Evolutionary conservation across 352 stramenopile species (phyloP).

Genomic region (Phytophthora colocasiae): DNA sequence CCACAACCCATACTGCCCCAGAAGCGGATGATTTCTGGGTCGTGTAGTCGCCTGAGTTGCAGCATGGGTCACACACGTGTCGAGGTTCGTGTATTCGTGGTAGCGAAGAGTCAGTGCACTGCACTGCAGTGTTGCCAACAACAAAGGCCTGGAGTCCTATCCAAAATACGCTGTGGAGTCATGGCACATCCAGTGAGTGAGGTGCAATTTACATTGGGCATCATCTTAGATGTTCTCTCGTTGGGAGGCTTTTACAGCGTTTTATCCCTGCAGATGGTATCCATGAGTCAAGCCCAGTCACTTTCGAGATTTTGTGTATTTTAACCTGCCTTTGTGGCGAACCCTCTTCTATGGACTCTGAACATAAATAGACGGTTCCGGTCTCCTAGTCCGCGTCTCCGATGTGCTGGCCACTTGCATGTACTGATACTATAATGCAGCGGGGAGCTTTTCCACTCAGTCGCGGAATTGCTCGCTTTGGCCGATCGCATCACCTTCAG

Average conservation of each 20-base stretch:
- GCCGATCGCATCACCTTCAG: constrained; percentile 22
- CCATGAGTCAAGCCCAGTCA: constrained; percentile 20
- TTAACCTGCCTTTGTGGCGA: constrained; percentile 2
- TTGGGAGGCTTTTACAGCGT: background rate
- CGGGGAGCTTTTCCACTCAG: constrained; percentile 6
- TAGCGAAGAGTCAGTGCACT: constrained; percentile 19
- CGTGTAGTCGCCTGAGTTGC: constrained; percentile 16
- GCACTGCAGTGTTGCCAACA: background rate
- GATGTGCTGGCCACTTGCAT: constrained; percentile 14
- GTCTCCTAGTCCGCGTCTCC: constrained; percentile 4
- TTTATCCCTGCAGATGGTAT: constrained; percentile 13
- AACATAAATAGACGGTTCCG: constrained; percentile 18
- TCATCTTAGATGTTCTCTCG: background rate
- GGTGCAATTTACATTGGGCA: background rate
- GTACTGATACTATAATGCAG: background rate
- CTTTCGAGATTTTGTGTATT: constrained; percentile 17
- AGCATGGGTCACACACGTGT: constrained; percentile 9
- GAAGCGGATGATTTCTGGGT: constrained; percentile 42
- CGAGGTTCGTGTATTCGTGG: constrained; percentile 8
- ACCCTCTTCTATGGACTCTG: constrained; percentile 18
- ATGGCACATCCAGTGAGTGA: no score
- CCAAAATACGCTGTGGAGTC: background rate
- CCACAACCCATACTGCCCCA: constrained; percentile 32
- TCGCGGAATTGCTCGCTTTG: constrained; percentile 17
- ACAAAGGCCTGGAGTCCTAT: no score